Base-by-base conservation (phyloP, 2,329 filamentous ascomycete species). In the Aspergillus felis region DNA sequence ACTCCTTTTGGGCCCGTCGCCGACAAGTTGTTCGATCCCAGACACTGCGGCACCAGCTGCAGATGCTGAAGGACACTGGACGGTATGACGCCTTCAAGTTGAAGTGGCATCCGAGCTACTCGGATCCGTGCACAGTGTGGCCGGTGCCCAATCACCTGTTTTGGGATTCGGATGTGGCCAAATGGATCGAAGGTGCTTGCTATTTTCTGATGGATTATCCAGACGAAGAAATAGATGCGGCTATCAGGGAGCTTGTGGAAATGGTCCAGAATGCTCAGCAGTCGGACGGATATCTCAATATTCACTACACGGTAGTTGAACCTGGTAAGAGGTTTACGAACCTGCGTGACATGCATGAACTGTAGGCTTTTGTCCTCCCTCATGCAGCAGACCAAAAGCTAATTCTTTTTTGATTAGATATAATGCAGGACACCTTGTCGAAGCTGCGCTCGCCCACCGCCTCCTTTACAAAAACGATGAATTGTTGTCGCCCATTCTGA, bases 171-270 rank as follows among this genome's bases (percentile, higher is more conserved):
- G 79, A 82, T 66, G 68, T 84, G 22, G 83, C 78, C 10, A 87
- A 87, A 69, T 86, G 83, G 82, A 83, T 86, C 52, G 84, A 87
- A 69, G 83, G 80, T 0, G 84, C 83, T 3, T 85, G 82, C 59
- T 86, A 87, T 61, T 80, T 84, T 25, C 54, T 66, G 14, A 61
- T 70, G 84, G 8, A 65, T 63, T 28, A 76, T 14, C 70, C 78
- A 20, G 76, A 82, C 56, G 66, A 69, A 0, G 75, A 80, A 47
- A 71, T 85, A 53, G 78, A 82, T 54, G 68, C 68, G 1, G 82
- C 83, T 0, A 75, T 86, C 0, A 68, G 79, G 29, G 82, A 87
- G 55, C 67, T 87, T n/a, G 83, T 84, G 0, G 73, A 76, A 0
- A 86, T 84, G 79, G 85, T 87, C 10, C 66, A 78, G 7, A 69